phyloP scores from a whole-genome alignment of 2,329 filamentous ascomycete species.

The Ascochyta koolunga region DNA sequence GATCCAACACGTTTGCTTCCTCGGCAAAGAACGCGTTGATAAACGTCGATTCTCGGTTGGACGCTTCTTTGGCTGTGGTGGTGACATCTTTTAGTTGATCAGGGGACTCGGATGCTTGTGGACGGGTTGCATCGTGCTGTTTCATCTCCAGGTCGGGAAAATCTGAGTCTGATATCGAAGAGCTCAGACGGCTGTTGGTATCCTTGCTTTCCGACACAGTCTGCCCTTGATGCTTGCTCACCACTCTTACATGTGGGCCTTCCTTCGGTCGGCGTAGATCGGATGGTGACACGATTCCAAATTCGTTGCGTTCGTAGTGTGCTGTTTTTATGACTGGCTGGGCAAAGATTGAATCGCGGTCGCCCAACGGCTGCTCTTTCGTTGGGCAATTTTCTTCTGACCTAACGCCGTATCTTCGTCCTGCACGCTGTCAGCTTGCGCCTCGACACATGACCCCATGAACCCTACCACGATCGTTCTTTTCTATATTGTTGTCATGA shows the following conservation, averaged over 20 bases:
- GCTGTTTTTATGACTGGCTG: conserved; percentile 22
- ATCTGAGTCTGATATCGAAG: neutral
- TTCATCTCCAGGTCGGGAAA: no score
- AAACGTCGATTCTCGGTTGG: conserved; percentile 24
- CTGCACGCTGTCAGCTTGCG: neutral
- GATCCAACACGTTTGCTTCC: conserved; percentile 1
- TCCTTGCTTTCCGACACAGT: neutral
- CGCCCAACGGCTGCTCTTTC: neutral
- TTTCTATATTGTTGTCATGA: neutral
- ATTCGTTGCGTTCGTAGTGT: conserved; percentile 24
- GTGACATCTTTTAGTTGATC: neutral
- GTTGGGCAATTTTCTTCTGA: neutral
- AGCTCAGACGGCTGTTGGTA: no score
- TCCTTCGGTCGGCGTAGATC: conserved; percentile 38
- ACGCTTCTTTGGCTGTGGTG: neutral
- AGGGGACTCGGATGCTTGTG: neutral
- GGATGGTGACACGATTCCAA: conserved; percentile 39
- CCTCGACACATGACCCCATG: neutral
- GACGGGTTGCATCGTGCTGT: neutral
- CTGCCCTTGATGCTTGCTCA: neutral
- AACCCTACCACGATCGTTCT: neutral
- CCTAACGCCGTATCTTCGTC: neutral
- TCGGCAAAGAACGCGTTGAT: conserved; percentile 34
- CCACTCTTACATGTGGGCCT: conserved; percentile 9
- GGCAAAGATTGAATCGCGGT: conserved; percentile 19